Percentiles rank a stretch among this genome's conserved stretches.
Evolutionary conservation across 768 basidiomycete species (phyloP).

Genomic region (Cystofilobasidium bisporidii): DNA sequence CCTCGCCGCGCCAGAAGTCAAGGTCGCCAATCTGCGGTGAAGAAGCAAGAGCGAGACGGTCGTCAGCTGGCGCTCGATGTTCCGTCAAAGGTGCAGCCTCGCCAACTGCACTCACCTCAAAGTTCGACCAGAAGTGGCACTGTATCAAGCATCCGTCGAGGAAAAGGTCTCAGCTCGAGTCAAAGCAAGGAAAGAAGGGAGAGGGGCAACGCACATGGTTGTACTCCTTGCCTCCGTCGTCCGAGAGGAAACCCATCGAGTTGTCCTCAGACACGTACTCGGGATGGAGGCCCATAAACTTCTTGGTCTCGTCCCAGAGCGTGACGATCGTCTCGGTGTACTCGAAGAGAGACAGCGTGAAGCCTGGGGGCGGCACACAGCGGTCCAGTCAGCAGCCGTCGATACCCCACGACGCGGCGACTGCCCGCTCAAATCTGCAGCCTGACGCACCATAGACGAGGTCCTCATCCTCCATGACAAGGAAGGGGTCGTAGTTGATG

Average conservation of each 20-base stretch:
- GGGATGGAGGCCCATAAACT: conserved; percentile 23
- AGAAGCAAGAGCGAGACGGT: no score
- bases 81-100: no score
- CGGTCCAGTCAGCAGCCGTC: neutral
- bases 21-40: conserved; percentile 54
- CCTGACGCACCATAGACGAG: conserved; percentile 72
- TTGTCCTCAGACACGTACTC: conserved; percentile 46
- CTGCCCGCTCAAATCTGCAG: no score
- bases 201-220: conserved; percentile 54
- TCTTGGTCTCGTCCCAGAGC: conserved; percentile 61
- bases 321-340: conserved; percentile 71
- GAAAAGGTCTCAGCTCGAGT: no score
- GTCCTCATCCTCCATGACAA: conserved; percentile 64
- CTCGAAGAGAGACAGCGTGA: conserved; percentile 68
- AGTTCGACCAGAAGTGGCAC: conserved; percentile 75
- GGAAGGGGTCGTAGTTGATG: conserved; percentile 33
- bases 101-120: no score
- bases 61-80: no score
- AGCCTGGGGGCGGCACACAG: conserved; percentile 45
- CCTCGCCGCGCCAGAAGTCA: conserved; percentile 64
- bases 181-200: neutral
- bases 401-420: no score
- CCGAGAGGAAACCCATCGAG: conserved; percentile 63
- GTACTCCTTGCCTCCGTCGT: conserved; percentile 61
- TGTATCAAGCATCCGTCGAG: neutral